A percentile compares a stretch with the other conserved stretches of the same genome.
Evolutionary conservation across 2,329 filamentous ascomycete species (phyloP).

Genomic region (Neurospora crassa): DNA sequence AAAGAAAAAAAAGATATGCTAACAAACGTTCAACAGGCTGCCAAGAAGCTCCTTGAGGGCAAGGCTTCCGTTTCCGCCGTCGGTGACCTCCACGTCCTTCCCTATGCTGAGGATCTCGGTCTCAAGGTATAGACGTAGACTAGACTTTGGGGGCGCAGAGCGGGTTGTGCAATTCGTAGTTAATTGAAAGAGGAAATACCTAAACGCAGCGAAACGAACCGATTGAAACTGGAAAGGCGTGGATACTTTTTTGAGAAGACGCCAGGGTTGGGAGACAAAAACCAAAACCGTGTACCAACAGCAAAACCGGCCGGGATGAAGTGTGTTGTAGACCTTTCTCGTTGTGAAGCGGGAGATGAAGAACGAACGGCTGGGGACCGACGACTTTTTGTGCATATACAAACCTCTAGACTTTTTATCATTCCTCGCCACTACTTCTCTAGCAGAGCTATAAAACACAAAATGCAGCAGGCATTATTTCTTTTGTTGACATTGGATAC

Average conservation of each 20-base stretch:
- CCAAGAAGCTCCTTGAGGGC: slow-evolving; percentile 76
- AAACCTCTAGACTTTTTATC: slow-evolving; percentile 28
- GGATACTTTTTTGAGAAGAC: background rate
- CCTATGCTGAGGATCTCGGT: slow-evolving; percentile 89
- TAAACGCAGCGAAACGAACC: slow-evolving; percentile 11
- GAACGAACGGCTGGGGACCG: background rate
- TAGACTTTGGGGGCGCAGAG: slow-evolving; percentile 6
- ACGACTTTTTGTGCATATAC: slow-evolving; percentile 36
- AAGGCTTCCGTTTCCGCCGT: slow-evolving; percentile 86
- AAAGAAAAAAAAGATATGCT: slow-evolving; percentile 7
- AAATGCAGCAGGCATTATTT: background rate
- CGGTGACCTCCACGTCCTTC: slow-evolving; percentile 83
- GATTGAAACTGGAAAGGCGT: background rate
- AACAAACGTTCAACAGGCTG: slow-evolving; percentile 49
- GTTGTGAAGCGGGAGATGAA: background rate
- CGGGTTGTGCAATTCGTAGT: background rate
- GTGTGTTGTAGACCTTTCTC: slow-evolving; percentile 24
- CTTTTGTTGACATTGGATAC: background rate
- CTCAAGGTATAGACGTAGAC: slow-evolving; percentile 68
- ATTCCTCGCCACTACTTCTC: slow-evolving; percentile 10
- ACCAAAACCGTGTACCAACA: slow-evolving; percentile 31
- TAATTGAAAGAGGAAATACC: slow-evolving; percentile 3
- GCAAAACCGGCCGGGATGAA: slow-evolving; percentile 16
- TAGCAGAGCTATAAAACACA: background rate
- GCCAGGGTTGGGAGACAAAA: slow-evolving; percentile 2